Conservation (phyloP, 768 basidiomycete species). For the Coprinopsis marcescibilis region DNA sequence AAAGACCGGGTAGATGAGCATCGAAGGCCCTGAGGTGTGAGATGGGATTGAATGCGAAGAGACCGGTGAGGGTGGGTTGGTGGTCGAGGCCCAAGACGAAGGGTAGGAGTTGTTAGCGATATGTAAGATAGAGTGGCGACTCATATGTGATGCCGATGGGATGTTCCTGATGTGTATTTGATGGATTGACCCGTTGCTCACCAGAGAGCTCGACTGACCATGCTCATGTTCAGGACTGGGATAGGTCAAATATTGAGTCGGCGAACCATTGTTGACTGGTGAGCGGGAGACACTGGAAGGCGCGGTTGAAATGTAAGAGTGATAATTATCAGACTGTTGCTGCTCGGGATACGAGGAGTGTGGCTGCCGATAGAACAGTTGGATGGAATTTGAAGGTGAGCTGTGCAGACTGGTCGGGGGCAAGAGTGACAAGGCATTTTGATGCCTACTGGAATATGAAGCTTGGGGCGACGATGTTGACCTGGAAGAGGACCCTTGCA, state of each 20-base stretch:
- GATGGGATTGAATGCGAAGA: slow-evolving; percentile 46
- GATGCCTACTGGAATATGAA: slow-evolving; percentile 37
- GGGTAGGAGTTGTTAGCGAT: slow-evolving; percentile 41
- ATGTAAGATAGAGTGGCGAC: slow-evolving; percentile 57
- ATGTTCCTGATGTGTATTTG: slow-evolving; percentile 12
- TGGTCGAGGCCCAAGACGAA: slow-evolving; percentile 24
- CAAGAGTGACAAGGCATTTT: slow-evolving; percentile 2
- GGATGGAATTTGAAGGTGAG: no score
- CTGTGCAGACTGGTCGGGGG: slow-evolving; percentile 6
- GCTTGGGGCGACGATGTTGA: slow-evolving; percentile 40
- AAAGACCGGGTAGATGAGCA: slow-evolving; percentile 42
- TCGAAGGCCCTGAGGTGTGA: slow-evolving; percentile 37
- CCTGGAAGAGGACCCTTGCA: slow-evolving; percentile 31
- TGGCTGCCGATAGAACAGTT: slow-evolving; percentile 16
- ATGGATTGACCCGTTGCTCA: no score
- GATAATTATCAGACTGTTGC: slow-evolving; percentile 28
- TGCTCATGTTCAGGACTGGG: slow-evolving; percentile 25
- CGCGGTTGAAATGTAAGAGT: slow-evolving; percentile 27
- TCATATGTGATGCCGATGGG: slow-evolving; percentile 32
- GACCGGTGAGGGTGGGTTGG: slow-evolving; percentile 43
- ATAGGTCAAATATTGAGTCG: slow-evolving; percentile 30
- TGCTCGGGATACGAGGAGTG: slow-evolving; percentile 43
- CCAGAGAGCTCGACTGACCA: slow-evolving; percentile 13
- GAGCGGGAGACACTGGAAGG: slow-evolving; percentile 22
- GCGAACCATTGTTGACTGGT: slow-evolving; percentile 13